A percentile compares a stretch with the other conserved stretches of the same genome.
These are phyloP conservation scores for Naegleria gruberi DNA, from an alignment of 208 protist genomes.

Conservation along the genomic window DNA sequence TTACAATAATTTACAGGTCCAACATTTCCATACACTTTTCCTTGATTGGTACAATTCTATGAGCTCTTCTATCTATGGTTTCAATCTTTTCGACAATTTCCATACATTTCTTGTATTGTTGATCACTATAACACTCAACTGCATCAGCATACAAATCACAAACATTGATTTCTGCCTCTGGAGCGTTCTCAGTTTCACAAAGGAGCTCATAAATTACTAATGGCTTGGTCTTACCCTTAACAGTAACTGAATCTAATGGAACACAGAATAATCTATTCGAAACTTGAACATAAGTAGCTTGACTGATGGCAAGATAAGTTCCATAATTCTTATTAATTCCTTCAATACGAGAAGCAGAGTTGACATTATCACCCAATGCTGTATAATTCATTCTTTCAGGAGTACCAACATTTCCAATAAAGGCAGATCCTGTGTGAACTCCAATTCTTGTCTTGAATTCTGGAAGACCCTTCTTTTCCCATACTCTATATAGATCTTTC, in stretches of 20 bases:
- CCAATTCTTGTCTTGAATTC: background rate
- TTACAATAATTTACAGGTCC: no score
- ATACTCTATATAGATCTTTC: background rate
- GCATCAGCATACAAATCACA: no score
- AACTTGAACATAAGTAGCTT: background rate
- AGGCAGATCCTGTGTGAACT: background rate
- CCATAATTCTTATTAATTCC: slow-evolving; percentile 3
- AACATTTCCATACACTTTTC: no score
- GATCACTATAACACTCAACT: no score
- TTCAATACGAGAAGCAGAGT: background rate
- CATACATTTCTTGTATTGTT: no score
- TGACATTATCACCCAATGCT: slow-evolving; percentile 30
- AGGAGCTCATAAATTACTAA: background rate
- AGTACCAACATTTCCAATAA: slow-evolving; percentile 27
- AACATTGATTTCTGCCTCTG: background rate
- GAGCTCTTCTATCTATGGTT: no score
- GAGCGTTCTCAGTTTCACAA: no score
- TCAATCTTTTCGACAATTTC: no score
- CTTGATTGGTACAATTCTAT: no score
- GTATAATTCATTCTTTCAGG: slow-evolving; percentile 26
- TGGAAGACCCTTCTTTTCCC: background rate
- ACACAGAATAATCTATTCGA: background rate
- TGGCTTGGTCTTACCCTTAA: background rate
- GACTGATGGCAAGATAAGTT: background rate
- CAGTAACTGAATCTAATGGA: background rate